Conservation (phyloP, 768 basidiomycete species). For the Dioszegia hungarica region DNA sequence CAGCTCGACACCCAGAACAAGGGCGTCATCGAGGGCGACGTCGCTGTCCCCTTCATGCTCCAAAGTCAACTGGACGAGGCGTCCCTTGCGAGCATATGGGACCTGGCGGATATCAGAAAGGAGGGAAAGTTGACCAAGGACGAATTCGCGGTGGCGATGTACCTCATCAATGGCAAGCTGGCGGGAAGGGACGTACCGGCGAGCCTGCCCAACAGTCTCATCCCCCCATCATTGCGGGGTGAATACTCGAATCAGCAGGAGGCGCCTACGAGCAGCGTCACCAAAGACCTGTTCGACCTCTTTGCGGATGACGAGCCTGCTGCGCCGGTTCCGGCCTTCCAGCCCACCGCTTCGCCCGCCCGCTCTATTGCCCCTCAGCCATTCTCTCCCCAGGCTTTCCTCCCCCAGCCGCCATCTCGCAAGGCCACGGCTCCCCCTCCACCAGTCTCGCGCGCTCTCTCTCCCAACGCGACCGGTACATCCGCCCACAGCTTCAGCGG, state of each 20-base stretch:
- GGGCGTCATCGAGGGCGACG: conserved; percentile 85
- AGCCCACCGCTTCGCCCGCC: conserved; percentile 1
- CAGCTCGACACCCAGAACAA: conserved; percentile 67
- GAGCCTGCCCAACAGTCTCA: conserved; percentile 63
- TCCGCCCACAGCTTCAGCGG: conserved; percentile 52
- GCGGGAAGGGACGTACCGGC: conserved; percentile 65
- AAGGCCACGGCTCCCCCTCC: conserved; percentile 22
- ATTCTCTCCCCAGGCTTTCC: conserved; percentile 14
- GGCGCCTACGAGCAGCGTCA: conserved; percentile 41
- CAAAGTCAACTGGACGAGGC: conserved; percentile 79
- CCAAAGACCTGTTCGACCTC: conserved; percentile 50
- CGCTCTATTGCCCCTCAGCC: background rate
- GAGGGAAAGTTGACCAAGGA: conserved; percentile 82
- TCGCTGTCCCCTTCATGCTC: conserved; percentile 92
- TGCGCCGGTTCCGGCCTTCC: conserved; percentile 4
- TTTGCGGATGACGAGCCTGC: conserved; percentile 31
- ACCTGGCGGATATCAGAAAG: conserved; percentile 81
- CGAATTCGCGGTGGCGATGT: conserved; percentile 91
- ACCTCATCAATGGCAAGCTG: conserved; percentile 82
- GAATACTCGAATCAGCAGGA: conserved; percentile 39
- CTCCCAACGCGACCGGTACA: conserved; percentile 65
- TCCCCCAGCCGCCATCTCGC: conserved; percentile 19
- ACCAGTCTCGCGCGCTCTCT: conserved; percentile 44
- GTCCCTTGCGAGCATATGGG: conserved; percentile 88
- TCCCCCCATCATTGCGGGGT: conserved; percentile 75